A percentile compares a stretch with the other conserved stretches of the same genome.
phyloP scores from a whole-genome alignment of 2,329 filamentous ascomycete species.

The Penicillium sp. region DNA sequence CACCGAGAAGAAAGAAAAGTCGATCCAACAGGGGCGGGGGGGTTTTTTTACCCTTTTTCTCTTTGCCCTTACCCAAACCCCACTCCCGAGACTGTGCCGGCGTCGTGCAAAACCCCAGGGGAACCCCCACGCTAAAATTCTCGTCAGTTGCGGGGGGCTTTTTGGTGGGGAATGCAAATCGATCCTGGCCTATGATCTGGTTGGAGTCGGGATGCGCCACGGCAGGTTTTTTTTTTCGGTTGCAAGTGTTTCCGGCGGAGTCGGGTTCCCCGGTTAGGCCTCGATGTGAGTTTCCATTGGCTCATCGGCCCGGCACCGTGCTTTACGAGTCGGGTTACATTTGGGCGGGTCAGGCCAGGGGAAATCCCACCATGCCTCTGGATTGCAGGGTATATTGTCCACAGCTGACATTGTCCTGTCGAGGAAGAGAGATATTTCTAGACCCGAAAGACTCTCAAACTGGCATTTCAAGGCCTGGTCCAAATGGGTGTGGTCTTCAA shows the following conservation, averaged over 20 bases:
- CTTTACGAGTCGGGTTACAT: not conserved
- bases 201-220: not conserved
- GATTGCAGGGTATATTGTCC: not conserved
- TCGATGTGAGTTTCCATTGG: not conserved
- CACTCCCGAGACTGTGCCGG: conserved; percentile 1
- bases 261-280: not conserved
- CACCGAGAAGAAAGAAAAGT: conserved; percentile 8
- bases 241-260: conserved; percentile 4
- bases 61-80: conserved; percentile 11
- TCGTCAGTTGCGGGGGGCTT: conserved; percentile 19
- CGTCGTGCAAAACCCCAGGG: conserved; percentile 11
- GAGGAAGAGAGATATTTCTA: too few species aligned
- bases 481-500: not conserved
- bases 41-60: conserved; percentile 8
- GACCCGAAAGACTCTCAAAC: not conserved
- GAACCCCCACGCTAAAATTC: conserved; percentile 24
- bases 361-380: not conserved
- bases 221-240: conserved; percentile 1
- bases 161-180: not conserved
- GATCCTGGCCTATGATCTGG: not conserved
- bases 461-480: too few species aligned
- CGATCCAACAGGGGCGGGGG: not conserved
- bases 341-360: not conserved
- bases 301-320: conserved; percentile 2
- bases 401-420: not conserved